Evolutionary conservation across 345 rosid genomes (phyloP), one percentile per base, ranked within the genome.

Genomic region (Salix suchowensis): DNA sequence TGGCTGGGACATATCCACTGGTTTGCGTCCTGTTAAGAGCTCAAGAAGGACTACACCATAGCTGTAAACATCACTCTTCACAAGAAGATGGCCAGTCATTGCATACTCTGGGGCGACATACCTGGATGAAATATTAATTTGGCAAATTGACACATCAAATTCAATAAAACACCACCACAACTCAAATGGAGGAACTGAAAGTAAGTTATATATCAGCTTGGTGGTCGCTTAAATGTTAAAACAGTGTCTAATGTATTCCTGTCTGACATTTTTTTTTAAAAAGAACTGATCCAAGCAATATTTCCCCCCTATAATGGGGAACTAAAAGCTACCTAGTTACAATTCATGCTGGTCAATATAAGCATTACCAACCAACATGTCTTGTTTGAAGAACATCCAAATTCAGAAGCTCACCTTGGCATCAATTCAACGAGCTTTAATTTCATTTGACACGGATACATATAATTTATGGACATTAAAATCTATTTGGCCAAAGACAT

Each of bases 51-150:
- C 99, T 2, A 96, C 99, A 62, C 99, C 99, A n/a, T 93, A 96
- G 79, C 99, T 96, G 76, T 93, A 96, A 48, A 96, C 99, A 64
- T 96, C 99, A n/a, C 99, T 96, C 85, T 93, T 96, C 74, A 93
- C 99, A 6, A 93, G 89, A 73, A 96, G 96, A 86, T 96, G 99
- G 9, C 98, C 99, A 0, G 98, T 93, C 98, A 96, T 91, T n/a
- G 99, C 99, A 70, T 96, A 96, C 82, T 96, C 97, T 0, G 98
- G 97, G 9, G 99, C 99, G 28, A 93, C 97, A 77, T 96, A 93
- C 77, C 98, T 95, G 84, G 80, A 82, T 69, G 40, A 34, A 78
- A 74, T 68, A 70, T 74, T 65, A 11, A 34, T 36, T 7, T 70
- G 36, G 73, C 71, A 69, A 21, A 46, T 42, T 42, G 32, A 68